Base-by-base conservation (phyloP, 1,139 yeast genomes). In the Scheffersomyces stambukii region DNA sequence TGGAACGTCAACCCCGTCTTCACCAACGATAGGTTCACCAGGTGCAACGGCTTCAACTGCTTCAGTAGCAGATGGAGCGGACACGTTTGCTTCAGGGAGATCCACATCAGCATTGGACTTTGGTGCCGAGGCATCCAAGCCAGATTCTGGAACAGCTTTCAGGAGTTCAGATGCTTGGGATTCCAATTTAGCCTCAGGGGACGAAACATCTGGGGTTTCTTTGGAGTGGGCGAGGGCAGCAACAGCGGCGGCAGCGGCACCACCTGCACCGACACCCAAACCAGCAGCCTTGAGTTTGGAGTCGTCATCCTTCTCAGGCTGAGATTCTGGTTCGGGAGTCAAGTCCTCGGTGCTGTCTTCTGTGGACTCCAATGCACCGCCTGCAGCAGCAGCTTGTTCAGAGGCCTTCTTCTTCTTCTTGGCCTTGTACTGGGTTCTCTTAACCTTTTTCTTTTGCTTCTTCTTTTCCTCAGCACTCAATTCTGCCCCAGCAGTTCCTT, bases 361-460 rank as follows among this genome's bases (percentile, higher is more conserved):
- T 22, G 38, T 43, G 25, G 40, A 38, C 25, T 57, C 43, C 22
- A 36, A 31, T 16, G 36, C 42, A 15, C 36, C 42, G 24, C 36
- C 42, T 19, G 33, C 46, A 29, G 38, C 41, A 27, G 71, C 57
- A 9, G 57, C 48, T 28, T 52, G 58, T 23, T 65, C 64, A 33
- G 70, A 73, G 25, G 75, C 71, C 37, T 39, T 41, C 45, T 43
- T 42, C 59, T 65, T 65, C 60, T 63, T 64, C 48, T 61, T 65
- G 31, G 64, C 64, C 54, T 62, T 67, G 52, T 65, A 61, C 45
- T 64, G 64, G 27, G 58, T 53, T 55, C 68, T 63, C 60, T 67
- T 67, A 34, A 66, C 68, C 52, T 67, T 67, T 50, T 64, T 66
- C 60, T 64, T 65, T 34, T 60, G 68, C 45, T 64, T 63, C 52